Base-by-base conservation (phyloP, 2,329 filamentous ascomycete species). In the Penicillium aurantiogriseum region DNA sequence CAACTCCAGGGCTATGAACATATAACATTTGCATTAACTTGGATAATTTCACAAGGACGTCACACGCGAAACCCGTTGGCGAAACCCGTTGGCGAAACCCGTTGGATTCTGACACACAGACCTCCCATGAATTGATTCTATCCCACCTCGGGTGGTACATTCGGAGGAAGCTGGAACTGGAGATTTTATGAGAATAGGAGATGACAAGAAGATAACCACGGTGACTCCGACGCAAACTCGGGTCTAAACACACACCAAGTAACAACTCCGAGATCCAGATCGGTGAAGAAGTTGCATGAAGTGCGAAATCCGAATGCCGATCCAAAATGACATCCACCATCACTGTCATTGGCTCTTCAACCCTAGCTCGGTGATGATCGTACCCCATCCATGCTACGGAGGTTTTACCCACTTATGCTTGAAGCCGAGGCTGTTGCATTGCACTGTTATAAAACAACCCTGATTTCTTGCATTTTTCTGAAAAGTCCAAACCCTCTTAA, bases 201-300 rank as follows among this genome's bases (percentile, higher is more conserved):
- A 42, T 39, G 5, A 19, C 4, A 38, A 38, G 8, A 38, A 11
- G 4, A 31, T 3, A n/a, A n/a, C n/a, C 15, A 43, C 21, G 21
- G 19, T 17, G 21, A 21, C 35, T n/a, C 35, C 43, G 15, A 23
- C 13, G 2, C 48, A n/a, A 42, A 23, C 21, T 36, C 47, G 23
- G 33, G 9, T 33, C 11, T 17, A 5, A 47, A 5, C 2, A 47
- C 54, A 39, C 25, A 56, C 42, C 35, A 27, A 53, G 35, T 47
- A 47, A 53, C 9, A 42, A 36, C 27, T 39, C 49, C 49, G 49
- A 57, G 36, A 57, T 53, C 25, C 40, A 50, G 27, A 47, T 52
- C 48, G 42, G 42, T 25, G 21, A 3, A 42, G 49, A 10, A 31
- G 8, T 40, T 40, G 35, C 3, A 23, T 42, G 2, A 2, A 47